Base-by-base conservation (phyloP, 148 eudicot genomes). In the Cornus florida region DNA sequence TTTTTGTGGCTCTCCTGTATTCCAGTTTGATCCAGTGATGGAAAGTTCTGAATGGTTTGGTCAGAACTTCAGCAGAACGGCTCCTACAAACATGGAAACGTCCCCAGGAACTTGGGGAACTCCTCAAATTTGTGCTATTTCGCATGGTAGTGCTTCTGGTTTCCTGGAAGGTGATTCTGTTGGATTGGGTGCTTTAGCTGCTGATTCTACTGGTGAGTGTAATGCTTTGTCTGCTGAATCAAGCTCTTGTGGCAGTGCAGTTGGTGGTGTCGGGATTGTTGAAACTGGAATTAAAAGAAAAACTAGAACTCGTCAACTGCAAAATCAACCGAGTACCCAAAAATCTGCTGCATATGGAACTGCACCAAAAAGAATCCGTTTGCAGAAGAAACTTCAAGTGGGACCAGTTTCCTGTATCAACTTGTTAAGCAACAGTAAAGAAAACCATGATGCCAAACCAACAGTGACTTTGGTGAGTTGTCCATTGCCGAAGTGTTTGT, bases 281-380 rank as follows among this genome's bases (percentile, higher is more conserved):
- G 91, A 81, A 32, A 78, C 81, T 65, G 89, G 90, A 80, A 90
- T 95, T 2, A 4, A 6, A 43, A 43, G 48, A 73, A 83, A 72
- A 76, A 70, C 87, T 56, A 88, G 88, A 85, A 5, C 83, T 57
- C 38, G 1, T 35, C 87, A 70, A 38, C 14, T 22, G 31, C 71
- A 57, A 38, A 80, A 76, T 81, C 82, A 60, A 43, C 81, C 80
- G 1, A 66, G 28, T 41, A 60, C 78, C 14, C 75, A 79, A 32
- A 78, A 67, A 77, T 7, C 23, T 5, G 78, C 35, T 32, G 7
- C 22, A 9, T 96, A 93, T 67, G 98, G 98, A 81, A 83, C 81
- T 85, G 97, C 98, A 67, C 82, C 77, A 2, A 90, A 94, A 87
- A 92, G 99, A 86, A 77, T 96, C 9, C 90, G 90, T 23, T 82